A percentile compares a stretch with the other conserved stretches of the same genome.
Evolutionary conservation across 176 grass and related monocot genomes (phyloP).

Genomic region (Phragmites australis): DNA sequence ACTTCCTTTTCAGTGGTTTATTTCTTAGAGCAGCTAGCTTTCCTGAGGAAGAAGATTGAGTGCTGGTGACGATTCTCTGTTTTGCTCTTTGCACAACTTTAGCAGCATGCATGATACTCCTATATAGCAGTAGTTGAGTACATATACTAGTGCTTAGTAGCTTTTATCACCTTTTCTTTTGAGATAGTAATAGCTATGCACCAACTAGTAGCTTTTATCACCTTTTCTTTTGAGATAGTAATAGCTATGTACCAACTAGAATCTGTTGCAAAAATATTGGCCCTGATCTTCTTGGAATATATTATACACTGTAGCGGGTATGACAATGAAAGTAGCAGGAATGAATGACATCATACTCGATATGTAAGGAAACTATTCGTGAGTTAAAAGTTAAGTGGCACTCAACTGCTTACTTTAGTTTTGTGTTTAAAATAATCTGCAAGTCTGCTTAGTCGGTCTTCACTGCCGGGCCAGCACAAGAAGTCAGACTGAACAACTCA

Average conservation of each 20-base stretch:
- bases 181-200: background rate
- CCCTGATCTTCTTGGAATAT: background rate
- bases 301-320: background rate
- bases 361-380: too few species aligned
- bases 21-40: background rate
- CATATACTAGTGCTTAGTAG: background rate
- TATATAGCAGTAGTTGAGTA: background rate
- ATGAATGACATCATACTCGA: conserved; percentile 15
- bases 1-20: background rate
- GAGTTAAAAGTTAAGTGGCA: background rate
- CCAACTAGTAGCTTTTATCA: conserved; percentile 1
- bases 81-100: background rate
- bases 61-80: background rate
- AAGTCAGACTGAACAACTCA: too few species aligned
- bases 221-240: background rate
- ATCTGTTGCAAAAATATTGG: background rate
- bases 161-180: background rate
- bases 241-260: conserved; percentile 1
- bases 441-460: background rate
- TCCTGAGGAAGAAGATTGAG: background rate
- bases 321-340: conserved; percentile 6
- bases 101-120: background rate
- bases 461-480: too few species aligned
- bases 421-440: background rate
- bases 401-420: background rate